phyloP scores from a whole-genome alignment of 2,329 filamentous ascomycete species.

The Tolypocladium capitatum region DNA sequence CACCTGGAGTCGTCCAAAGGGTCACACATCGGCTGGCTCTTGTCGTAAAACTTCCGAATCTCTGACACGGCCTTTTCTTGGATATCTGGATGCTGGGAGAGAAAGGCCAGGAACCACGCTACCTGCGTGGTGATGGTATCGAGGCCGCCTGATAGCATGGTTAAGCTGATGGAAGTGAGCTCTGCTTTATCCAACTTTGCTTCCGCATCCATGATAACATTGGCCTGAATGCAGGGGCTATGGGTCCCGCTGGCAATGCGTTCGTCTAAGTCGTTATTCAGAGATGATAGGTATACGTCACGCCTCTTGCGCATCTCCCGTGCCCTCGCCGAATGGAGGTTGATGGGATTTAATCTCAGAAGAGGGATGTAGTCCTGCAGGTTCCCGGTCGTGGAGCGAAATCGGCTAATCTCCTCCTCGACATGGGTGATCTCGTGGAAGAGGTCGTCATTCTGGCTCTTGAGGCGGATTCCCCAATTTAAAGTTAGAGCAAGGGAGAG shows the following conservation, averaged over 20 bases:
- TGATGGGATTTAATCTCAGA: slow-evolving; percentile 47
- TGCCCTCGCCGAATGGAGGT: slow-evolving; percentile 41
- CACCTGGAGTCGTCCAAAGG: slow-evolving; percentile 50
- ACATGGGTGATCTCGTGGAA: slow-evolving; percentile 51
- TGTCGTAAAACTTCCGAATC: slow-evolving; percentile 39
- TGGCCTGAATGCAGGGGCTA: slow-evolving; percentile 53
- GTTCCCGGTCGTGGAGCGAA: slow-evolving; percentile 46
- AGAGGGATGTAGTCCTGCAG: slow-evolving; percentile 49
- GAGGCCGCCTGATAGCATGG: slow-evolving; percentile 54
- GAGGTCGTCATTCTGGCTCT: slow-evolving; percentile 41
- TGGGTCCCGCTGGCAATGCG: slow-evolving; percentile 45
- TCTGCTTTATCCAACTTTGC: slow-evolving; percentile 49
- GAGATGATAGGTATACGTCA: slow-evolving; percentile 42
- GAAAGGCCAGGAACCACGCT: slow-evolving; percentile 49
- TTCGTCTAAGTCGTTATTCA: slow-evolving; percentile 46
- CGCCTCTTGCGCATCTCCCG: slow-evolving; percentile 45
- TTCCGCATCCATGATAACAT: slow-evolving; percentile 51
- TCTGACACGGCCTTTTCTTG: slow-evolving; percentile 45
- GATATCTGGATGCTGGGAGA: slow-evolving; percentile 46
- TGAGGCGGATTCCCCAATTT: slow-evolving; percentile 53
- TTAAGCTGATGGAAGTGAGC: slow-evolving; percentile 51
- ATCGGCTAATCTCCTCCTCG: slow-evolving; percentile 45
- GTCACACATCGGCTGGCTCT: slow-evolving; percentile 43
- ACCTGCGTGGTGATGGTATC: slow-evolving; percentile 55
- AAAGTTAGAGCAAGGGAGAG: slow-evolving; percentile 50